Evolutionary conservation across 2,329 filamentous ascomycete species (phyloP).

Genomic region (Chrysoporthe puriensis): DNA sequence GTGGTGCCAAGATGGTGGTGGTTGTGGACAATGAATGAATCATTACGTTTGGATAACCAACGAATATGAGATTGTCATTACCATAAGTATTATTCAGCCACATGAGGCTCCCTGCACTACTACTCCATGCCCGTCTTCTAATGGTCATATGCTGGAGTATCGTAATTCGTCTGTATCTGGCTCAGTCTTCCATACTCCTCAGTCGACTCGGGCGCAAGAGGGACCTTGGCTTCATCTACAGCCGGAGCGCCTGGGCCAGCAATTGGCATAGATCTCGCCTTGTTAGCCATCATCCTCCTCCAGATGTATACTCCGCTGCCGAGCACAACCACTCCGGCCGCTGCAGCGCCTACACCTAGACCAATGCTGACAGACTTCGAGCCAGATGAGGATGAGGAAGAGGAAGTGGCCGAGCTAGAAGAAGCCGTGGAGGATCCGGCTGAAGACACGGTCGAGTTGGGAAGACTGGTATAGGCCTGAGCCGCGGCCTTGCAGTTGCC

Average conservation of each 20-base stretch:
- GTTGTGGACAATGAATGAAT: slow-evolving; percentile 29
- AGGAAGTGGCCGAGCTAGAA: neutral
- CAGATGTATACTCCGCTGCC: slow-evolving; percentile 1
- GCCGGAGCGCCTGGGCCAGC: neutral
- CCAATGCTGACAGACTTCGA: neutral
- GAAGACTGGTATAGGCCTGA: neutral
- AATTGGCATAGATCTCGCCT: neutral
- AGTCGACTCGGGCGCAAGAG: slow-evolving; percentile 5
- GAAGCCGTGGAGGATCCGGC: neutral
- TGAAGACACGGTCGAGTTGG: neutral
- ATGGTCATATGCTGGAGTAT: neutral
- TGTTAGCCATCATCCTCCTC: neutral
- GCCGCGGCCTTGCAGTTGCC: neutral
- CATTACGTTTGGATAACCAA: neutral
- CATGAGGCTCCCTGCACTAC: neutral
- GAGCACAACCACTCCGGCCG: neutral
- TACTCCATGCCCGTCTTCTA: neutral
- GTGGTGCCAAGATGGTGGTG: slow-evolving; percentile 32
- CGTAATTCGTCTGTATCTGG: neutral
- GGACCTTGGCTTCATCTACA: neutral
- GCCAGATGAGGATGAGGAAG: neutral
- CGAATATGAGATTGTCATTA: neutral
- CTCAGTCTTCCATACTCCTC: slow-evolving; percentile 7
- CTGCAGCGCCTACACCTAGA: neutral
- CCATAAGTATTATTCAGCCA: neutral